A percentile compares a stretch with the other conserved stretches of the same genome.
These are phyloP conservation scores for Ustilago shanxiensis DNA, from an alignment of 1,284 basidiomycete genomes.

Conservation along the genomic window DNA sequence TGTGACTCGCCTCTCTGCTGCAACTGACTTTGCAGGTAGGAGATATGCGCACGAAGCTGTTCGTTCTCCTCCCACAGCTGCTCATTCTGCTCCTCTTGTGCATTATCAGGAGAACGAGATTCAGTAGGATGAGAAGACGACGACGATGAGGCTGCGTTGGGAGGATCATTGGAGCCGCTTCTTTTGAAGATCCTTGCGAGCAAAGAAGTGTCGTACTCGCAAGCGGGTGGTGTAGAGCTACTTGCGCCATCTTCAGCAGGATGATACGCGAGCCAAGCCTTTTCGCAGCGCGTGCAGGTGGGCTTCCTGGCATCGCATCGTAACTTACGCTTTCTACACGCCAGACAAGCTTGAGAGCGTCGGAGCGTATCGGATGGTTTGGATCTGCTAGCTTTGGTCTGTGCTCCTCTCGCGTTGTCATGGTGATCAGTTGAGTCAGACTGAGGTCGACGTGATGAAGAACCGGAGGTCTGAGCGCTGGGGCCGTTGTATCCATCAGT, in stretches of 20 bases:
- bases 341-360: slow-evolving; percentile 40
- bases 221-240: slow-evolving; percentile 17
- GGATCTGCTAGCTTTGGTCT: slow-evolving; percentile 5
- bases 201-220: slow-evolving; percentile 42
- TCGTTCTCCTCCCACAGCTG: slow-evolving; percentile 18
- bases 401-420: slow-evolving; percentile 7
- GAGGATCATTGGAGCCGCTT: slow-evolving; percentile 8
- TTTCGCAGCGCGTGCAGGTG: slow-evolving; percentile 40
- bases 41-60: slow-evolving; percentile 27
- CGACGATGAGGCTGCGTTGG: not conserved
- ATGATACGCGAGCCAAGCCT: slow-evolving; percentile 38
- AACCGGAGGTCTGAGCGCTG: not conserved
- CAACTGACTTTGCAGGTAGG: slow-evolving; percentile 13
- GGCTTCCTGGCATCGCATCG: slow-evolving; percentile 47
- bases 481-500: not conserved
- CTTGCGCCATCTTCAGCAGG: slow-evolving; percentile 1
- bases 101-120: not conserved
- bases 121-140: slow-evolving; percentile 2
- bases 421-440: slow-evolving; percentile 3
- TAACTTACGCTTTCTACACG: slow-evolving; percentile 42
- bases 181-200: slow-evolving; percentile 38
- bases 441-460: not conserved
- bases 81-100: slow-evolving; percentile 3
- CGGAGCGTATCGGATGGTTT: slow-evolving; percentile 31
- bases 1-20: not conserved